phyloP scores from a whole-genome alignment of 306 rosid genomes.

The Fragaria vesca region DNA sequence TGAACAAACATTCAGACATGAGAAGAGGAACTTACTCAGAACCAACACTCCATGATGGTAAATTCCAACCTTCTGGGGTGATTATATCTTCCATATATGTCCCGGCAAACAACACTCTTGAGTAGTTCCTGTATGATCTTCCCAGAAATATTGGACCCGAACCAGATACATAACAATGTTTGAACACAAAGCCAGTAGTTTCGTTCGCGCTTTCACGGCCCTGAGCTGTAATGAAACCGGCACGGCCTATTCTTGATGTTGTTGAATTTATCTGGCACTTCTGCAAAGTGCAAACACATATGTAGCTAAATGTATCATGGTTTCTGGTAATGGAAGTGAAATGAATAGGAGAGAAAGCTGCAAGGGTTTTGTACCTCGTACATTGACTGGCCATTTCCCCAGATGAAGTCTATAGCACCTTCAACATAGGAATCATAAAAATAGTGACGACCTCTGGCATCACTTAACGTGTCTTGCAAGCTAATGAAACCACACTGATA shows the following conservation, averaged over 20 bases:
- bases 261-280: neutral
- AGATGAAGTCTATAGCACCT: constrained; percentile 22
- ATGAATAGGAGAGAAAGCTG: neutral
- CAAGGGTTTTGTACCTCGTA: neutral
- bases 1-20: neutral
- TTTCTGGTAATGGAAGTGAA: neutral
- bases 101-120: constrained; percentile 6
- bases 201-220: neutral
- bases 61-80: constrained; percentile 9
- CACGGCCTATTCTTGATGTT: neutral
- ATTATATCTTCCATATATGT: neutral
- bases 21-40: neutral
- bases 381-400: constrained; percentile 18
- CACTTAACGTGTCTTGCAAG: constrained; percentile 11
- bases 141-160: neutral
- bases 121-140: constrained; percentile 7
- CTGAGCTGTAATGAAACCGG: constrained; percentile 16
- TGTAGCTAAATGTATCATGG: neutral
- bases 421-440: constrained; percentile 10
- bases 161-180: neutral
- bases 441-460: constrained; percentile 11
- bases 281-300: neutral
- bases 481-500: constrained; percentile 5
- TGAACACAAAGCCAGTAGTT: constrained; percentile 15
- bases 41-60: neutral